Evolutionary conservation across 768 basidiomycete genomes (phyloP).

Genomic region (Amanita muscaria): DNA sequence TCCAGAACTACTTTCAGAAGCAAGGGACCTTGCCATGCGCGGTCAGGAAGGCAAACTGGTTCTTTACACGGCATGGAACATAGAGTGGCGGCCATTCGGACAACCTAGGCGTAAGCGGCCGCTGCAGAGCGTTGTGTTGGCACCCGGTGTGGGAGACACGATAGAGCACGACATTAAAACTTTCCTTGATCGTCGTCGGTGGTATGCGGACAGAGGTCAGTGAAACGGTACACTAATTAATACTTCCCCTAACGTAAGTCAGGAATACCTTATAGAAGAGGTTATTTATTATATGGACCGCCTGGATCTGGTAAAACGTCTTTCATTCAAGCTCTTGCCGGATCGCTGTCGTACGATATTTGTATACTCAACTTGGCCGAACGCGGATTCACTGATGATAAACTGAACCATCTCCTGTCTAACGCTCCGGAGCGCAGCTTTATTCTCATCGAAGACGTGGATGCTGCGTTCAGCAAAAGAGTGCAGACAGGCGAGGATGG

Average conservation of each 20-base stretch:
- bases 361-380: slow-evolving; percentile 94
- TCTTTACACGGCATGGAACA: slow-evolving; percentile 94
- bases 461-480: slow-evolving; percentile 93
- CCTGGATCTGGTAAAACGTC: slow-evolving; percentile 98
- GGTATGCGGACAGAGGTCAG: slow-evolving; percentile 95
- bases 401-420: slow-evolving; percentile 85
- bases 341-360: slow-evolving; percentile 88
- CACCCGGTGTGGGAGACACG: slow-evolving; percentile 70
- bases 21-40: slow-evolving; percentile 78
- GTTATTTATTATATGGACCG: slow-evolving; percentile 91
- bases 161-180: slow-evolving; percentile 75
- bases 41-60: slow-evolving; percentile 91
- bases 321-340: slow-evolving; percentile 95
- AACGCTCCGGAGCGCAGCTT: slow-evolving; percentile 91
- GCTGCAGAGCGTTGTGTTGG: slow-evolving; percentile 82
- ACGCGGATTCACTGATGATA: slow-evolving; percentile 93
- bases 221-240: slow-evolving; percentile 7
- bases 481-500: slow-evolving; percentile 89
- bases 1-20: slow-evolving; percentile 72
- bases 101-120: slow-evolving; percentile 83
- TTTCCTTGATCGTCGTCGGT: slow-evolving; percentile 76
- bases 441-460: slow-evolving; percentile 94
- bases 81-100: slow-evolving; percentile 94
- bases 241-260: slow-evolving; percentile 8
- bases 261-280: slow-evolving; percentile 97